Evolutionary conservation across 1,284 basidiomycete genomes (phyloP).

Genomic region (Rhodotorula sp.): DNA sequence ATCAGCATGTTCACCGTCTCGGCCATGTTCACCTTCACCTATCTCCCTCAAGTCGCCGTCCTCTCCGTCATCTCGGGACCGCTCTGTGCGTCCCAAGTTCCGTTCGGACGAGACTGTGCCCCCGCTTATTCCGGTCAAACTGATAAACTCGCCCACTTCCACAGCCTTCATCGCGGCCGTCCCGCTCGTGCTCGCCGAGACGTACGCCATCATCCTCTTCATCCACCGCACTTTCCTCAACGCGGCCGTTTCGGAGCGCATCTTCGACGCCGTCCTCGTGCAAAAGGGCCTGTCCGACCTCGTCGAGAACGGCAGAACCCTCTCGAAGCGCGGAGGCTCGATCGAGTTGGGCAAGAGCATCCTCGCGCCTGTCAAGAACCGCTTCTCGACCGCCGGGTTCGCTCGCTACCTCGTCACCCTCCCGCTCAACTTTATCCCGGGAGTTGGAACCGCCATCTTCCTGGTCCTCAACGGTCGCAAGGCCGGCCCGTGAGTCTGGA

Average conservation of each 20-base stretch:
- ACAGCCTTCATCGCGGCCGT: conserved; percentile 50
- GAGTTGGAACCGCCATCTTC: conserved; percentile 66
- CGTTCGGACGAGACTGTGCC: neutral
- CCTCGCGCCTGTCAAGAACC: conserved; percentile 49
- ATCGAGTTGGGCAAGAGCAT: conserved; percentile 50
- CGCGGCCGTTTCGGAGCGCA: conserved; percentile 49
- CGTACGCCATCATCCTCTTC: conserved; percentile 53
- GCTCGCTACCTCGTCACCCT: conserved; percentile 58
- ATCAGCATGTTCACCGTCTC: conserved; percentile 52
- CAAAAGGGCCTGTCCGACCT: conserved; percentile 50
- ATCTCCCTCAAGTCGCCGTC: conserved; percentile 65
- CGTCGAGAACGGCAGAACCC: conserved; percentile 49
- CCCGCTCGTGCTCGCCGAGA: conserved; percentile 53
- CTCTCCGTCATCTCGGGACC: conserved; percentile 64
- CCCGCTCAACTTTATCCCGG: conserved; percentile 65
- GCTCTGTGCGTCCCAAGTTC: conserved; percentile 47
- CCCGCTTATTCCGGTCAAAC: too few species aligned
- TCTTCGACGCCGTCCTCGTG: conserved; percentile 52
- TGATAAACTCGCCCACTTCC: too few species aligned
- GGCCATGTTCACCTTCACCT: conserved; percentile 62
- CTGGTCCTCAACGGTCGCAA: conserved; percentile 42
- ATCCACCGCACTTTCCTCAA: conserved; percentile 56
- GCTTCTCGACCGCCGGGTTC: conserved; percentile 38
- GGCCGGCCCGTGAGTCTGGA: conserved; percentile 32
- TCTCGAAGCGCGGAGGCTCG: conserved; percentile 46